Evolutionary conservation across 805 yeast species (phyloP), one percentile per base, ranked within the genome.

Genomic region (Ogataea ganodermae): DNA sequence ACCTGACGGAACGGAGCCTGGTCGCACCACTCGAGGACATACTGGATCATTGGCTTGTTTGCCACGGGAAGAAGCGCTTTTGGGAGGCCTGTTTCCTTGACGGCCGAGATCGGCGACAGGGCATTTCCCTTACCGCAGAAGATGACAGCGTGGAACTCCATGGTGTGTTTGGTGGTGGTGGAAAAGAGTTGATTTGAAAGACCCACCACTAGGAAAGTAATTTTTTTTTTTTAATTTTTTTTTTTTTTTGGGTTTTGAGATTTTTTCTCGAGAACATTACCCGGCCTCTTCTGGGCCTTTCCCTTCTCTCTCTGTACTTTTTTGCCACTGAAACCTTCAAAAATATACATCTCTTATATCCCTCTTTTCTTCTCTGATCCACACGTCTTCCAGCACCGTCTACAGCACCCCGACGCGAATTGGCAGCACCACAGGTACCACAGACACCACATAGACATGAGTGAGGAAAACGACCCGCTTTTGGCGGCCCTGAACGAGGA

Each of bases 91-190:
- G 85, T 73, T 13, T 80, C 76, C 42, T 83, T 71, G 30, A 73
- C 74, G 22, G 76, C 71, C 0, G 91, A 78, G 52, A 92, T 80
- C 0, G 98, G 98, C 13, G 79, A 64, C 56, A 94, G 72, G 39
- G 76, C 74, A 16, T 73, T 72, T 12, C 98, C 98, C 44, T 79
- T 81, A 2, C 98, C 98, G 70, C 98, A 91, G 48, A 89, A 79
- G 17, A 92, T 80, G 41, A 92, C 76, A 0, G 96, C 97, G 61
- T 91, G 96, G 63, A 90, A 86, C 69, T 90, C 96, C 97, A 92
- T 91, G 36, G 24, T 49, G 8, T 6, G 24, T 22, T n/a, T 22
- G 12, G 6, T 40, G 26, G 17, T 26, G 17, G 20, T 13, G 37
- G 22, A 17, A 4, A 22, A 35, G 12, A 13, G n/a, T 20, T 21